Percentiles rank a stretch among this genome's conserved stretches.
Evolutionary conservation across 2,329 filamentous ascomycete species (phyloP).

Genomic region (Colletotrichum karsti): DNA sequence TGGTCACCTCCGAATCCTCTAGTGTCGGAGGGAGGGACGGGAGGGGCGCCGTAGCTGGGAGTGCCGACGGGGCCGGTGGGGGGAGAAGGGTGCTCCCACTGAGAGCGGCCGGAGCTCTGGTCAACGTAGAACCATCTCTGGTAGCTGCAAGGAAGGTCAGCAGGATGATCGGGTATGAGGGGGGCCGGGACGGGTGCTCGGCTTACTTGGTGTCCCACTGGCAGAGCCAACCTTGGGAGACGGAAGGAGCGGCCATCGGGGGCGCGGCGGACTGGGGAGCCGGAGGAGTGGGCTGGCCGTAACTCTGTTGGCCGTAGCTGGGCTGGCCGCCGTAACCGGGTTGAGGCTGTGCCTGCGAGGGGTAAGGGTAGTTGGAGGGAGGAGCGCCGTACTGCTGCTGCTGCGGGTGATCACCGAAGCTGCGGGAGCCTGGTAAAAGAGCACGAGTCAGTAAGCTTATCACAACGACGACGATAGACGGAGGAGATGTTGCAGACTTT

Average conservation of each 20-base stretch:
- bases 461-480: conserved; percentile 13
- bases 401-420: conserved; percentile 28
- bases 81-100: conserved; percentile 67
- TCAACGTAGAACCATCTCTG: conserved; percentile 74
- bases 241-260: conserved; percentile 36
- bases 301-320: conserved; percentile 25
- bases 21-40: conserved; percentile 12
- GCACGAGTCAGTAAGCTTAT: conserved; percentile 26
- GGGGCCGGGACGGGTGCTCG: neutral
- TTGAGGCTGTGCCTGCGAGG: conserved; percentile 29
- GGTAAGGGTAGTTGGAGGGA: conserved; percentile 28
- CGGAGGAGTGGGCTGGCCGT: conserved; percentile 26
- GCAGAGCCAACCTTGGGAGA: conserved; percentile 69
- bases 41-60: conserved; percentile 16
- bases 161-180: neutral
- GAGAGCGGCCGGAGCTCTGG: conserved; percentile 65
- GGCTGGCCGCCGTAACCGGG: conserved; percentile 26
- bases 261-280: conserved; percentile 42
- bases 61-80: conserved; percentile 17
- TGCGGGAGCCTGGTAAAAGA: conserved; percentile 18
- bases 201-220: conserved; percentile 65
- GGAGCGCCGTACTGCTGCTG: conserved; percentile 31
- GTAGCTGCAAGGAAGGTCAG: conserved; percentile 34
- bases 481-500: neutral
- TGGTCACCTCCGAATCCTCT: conserved; percentile 32